These are phyloP conservation scores for Leccinum rimulosum DNA, from an alignment of 768 basidiomycete genomes.

Conservation along the genomic window DNA sequence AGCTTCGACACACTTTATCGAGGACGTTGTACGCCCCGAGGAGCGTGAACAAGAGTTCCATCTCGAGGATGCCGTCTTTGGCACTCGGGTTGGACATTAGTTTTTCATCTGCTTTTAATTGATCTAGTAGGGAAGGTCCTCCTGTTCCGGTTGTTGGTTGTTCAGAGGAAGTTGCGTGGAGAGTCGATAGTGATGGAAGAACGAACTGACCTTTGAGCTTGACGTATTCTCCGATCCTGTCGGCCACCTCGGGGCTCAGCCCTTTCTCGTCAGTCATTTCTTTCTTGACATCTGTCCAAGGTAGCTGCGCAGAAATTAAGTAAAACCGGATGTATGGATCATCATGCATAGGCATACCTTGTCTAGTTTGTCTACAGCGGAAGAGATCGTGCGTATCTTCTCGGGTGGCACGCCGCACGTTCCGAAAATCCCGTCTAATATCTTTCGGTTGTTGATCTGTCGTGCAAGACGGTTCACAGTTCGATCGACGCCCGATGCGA, in stretches of 20 bases:
- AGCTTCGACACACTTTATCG: constrained; percentile 56
- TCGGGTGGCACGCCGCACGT: constrained; percentile 91
- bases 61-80: constrained; percentile 81
- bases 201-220: constrained; percentile 75
- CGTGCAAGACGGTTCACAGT: not conserved
- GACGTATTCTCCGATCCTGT: constrained; percentile 96
- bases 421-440: constrained; percentile 95
- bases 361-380: constrained; percentile 97
- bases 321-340: not conserved
- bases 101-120: constrained; percentile 57
- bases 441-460: constrained; percentile 93
- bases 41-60: constrained; percentile 79
- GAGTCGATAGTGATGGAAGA: not conserved
- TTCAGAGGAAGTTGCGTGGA: not conserved
- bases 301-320: constrained; percentile 43
- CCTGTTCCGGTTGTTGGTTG: constrained; percentile 43
- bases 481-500: not conserved
- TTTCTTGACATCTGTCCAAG: constrained; percentile 90
- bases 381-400: constrained; percentile 89
- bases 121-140: constrained; percentile 71
- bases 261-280: constrained; percentile 99
- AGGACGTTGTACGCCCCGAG: constrained; percentile 77
- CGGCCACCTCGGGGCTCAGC: constrained; percentile 73
- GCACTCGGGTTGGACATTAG: constrained; percentile 73
- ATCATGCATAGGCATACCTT: constrained; percentile 54